Conservation (phyloP, 148 eudicot species). For the Vaccinium darrowii region DNA sequence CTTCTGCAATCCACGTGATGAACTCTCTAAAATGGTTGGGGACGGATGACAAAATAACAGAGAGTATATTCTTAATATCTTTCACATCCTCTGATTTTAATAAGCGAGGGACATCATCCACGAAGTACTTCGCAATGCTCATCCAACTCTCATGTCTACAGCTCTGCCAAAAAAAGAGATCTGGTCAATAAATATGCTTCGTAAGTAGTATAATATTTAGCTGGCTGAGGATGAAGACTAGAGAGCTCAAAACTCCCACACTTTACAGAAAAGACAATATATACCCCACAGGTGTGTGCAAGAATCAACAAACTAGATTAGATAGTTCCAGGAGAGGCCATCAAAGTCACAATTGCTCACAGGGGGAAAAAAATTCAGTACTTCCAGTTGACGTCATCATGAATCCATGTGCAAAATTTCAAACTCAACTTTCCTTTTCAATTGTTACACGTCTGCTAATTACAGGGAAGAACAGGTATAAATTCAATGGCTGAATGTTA, state of each 20-base stretch:
- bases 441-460: neutral
- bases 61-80: conserved; percentile 52
- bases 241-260: conserved; percentile 1
- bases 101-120: conserved; percentile 70
- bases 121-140: conserved; percentile 63
- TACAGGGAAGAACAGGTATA: neutral
- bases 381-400: neutral
- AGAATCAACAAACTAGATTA: neutral
- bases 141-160: conserved; percentile 88
- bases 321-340: neutral
- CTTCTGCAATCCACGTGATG: conserved; percentile 90
- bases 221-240: neutral
- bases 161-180: conserved; percentile 46
- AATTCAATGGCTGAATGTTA: neutral
- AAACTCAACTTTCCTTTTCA: neutral
- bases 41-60: conserved; percentile 55
- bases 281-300: neutral
- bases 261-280: neutral
- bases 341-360: neutral
- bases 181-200: conserved; percentile 1
- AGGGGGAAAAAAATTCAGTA: neutral
- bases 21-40: conserved; percentile 82
- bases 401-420: neutral
- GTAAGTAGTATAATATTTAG: neutral
- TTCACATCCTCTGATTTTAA: conserved; percentile 49